Conservation (phyloP, 495 filamentous ascomycete genomes). For the Penicillium paxilli region DNA sequence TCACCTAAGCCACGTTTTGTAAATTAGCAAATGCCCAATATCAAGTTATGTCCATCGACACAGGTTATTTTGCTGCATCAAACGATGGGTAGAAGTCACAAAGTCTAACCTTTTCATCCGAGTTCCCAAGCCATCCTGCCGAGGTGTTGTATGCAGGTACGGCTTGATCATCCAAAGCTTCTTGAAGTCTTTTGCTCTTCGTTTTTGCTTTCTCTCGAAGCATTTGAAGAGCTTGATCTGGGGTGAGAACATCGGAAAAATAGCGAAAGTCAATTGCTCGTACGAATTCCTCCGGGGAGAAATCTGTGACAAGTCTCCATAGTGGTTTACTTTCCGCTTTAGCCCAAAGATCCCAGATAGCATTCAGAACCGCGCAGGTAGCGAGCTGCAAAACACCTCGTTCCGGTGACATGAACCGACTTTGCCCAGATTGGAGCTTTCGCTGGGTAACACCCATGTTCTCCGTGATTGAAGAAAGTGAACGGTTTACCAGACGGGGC, state of each 20-base stretch:
- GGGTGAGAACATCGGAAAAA: conserved; percentile 86
- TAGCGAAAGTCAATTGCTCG: conserved; percentile 90
- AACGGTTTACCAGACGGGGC: too few relatives aligned
- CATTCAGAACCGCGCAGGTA: conserved; percentile 86
- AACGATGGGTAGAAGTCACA: too few relatives aligned
- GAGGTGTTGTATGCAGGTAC: conserved; percentile 91
- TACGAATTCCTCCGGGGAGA: conserved; percentile 84
- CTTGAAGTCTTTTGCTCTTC: conserved; percentile 65
- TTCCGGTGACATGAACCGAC: conserved; percentile 94
- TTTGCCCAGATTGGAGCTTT: conserved; percentile 85
- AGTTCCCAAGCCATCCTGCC: conserved; percentile 89
- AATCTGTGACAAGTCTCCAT: conserved; percentile 85
- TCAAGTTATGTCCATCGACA: too few relatives aligned
- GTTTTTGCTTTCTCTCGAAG: conserved; percentile 59
- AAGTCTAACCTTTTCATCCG: conserved; percentile 81
- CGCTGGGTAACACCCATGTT: conserved; percentile 92
- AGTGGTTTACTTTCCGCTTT: conserved; percentile 83
- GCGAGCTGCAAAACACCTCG: conserved; percentile 95
- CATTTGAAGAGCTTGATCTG: conserved; percentile 73
- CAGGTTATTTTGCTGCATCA: too few relatives aligned
- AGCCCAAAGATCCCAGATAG: conserved; percentile 93
- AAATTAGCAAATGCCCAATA: too few relatives aligned
- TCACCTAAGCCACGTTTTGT: too few relatives aligned
- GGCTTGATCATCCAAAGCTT: conserved; percentile 67
- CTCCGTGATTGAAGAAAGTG: too few relatives aligned